Percentiles rank a stretch among this genome's conserved stretches.
Evolutionary conservation across 2,329 filamentous ascomycete genomes (phyloP).

Genomic region (Pseudophaeomoniella oleicola): DNA sequence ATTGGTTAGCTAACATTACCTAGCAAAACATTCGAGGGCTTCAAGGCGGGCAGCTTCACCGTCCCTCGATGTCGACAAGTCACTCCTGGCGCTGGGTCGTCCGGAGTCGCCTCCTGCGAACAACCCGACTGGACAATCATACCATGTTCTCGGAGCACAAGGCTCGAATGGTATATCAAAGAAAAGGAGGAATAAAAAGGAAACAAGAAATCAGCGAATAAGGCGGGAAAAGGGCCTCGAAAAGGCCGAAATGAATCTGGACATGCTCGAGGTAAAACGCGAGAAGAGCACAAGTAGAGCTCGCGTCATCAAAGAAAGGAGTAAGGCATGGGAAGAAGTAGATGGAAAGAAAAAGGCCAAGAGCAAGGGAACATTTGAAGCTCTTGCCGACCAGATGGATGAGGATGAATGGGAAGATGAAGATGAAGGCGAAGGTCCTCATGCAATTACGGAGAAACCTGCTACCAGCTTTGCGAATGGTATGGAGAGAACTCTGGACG

Average conservation of each 20-base stretch:
- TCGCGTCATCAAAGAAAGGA: conserved; percentile 30
- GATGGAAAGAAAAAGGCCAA: conserved; percentile 19
- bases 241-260: conserved; percentile 37
- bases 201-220: conserved; percentile 37
- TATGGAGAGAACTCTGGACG: conserved; percentile 8
- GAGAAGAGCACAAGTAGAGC: conserved; percentile 34
- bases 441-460: conserved; percentile 3
- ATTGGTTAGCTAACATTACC: conserved; percentile 5
- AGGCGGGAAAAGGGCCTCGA: conserved; percentile 41
- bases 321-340: conserved; percentile 29
- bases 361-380: conserved; percentile 12
- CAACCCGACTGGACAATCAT: conserved; percentile 19
- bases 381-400: conserved; percentile 37
- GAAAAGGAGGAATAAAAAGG: conserved; percentile 28
- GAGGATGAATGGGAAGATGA: conserved; percentile 36
- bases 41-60: conserved; percentile 43
- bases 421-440: conserved; percentile 14
- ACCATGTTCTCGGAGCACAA: conserved; percentile 29
- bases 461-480: neutral
- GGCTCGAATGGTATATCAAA: conserved; percentile 36
- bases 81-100: conserved; percentile 25
- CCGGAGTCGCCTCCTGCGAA: conserved; percentile 21
- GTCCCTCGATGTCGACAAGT: conserved; percentile 36
- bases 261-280: conserved; percentile 41
- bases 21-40: conserved; percentile 43